A percentile compares a stretch with the other conserved stretches of the same genome.
These are phyloP conservation scores for Diaporthe vexans DNA, from an alignment of 2,329 filamentous ascomycete species.

Conservation along the genomic window DNA sequence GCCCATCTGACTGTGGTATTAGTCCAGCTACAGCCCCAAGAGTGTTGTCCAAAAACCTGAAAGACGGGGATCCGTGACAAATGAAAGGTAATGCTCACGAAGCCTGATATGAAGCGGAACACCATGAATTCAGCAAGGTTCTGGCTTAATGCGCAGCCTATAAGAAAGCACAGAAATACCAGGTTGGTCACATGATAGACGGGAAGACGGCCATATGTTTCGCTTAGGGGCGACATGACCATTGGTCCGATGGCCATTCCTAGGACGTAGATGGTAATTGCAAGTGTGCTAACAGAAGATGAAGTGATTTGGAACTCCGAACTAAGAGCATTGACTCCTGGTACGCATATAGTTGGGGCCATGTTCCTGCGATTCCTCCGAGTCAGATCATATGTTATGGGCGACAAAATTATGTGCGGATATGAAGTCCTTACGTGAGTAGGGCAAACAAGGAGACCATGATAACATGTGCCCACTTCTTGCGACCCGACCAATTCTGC, in stretches of 20 bases:
- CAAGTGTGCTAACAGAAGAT: conserved; percentile 62
- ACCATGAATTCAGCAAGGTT: conserved; percentile 59
- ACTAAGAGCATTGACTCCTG: conserved; percentile 51
- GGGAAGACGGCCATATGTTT: conserved; percentile 60
- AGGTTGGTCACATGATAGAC: conserved; percentile 51
- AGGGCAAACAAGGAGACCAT: conserved; percentile 57
- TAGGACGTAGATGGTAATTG: conserved; percentile 70
- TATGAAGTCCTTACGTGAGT: conserved; percentile 48
- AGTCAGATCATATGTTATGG: no score
- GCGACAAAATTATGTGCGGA: no score
- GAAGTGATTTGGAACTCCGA: conserved; percentile 63
- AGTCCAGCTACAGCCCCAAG: no score
- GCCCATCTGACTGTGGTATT: conserved; percentile 43
- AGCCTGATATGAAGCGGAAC: conserved; percentile 62
- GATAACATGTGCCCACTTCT: conserved; percentile 53
- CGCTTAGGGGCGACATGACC: conserved; percentile 62
- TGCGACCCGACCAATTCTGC: conserved; percentile 67
- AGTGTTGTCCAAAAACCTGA: no score
- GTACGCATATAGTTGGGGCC: conserved; percentile 30
- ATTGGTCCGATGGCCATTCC: conserved; percentile 65
- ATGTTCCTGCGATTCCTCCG: background rate
- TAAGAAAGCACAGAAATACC: conserved; percentile 48
- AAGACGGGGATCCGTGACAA: no score
- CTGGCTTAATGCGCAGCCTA: conserved; percentile 43
- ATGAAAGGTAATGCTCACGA: conserved; percentile 45